Evolutionary conservation across 805 yeast genomes (phyloP).

Genomic region (Candida coquimbonensis): DNA sequence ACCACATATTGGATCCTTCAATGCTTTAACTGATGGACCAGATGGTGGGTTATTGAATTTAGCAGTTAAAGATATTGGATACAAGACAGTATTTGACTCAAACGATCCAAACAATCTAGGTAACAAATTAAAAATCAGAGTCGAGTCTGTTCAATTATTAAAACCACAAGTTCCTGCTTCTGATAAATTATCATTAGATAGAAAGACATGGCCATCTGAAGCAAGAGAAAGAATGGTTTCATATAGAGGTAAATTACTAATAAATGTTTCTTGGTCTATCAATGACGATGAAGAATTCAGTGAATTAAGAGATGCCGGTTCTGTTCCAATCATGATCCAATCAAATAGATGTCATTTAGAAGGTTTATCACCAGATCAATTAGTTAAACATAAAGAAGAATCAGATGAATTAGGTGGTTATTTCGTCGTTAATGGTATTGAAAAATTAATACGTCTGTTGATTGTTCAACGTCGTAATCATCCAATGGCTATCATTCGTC

Average conservation of each 20-base stretch:
- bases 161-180: constrained; percentile 70
- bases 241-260: constrained; percentile 69
- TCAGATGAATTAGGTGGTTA: constrained; percentile 96
- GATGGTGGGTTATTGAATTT: constrained; percentile 78
- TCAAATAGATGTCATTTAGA: constrained; percentile 90
- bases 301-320: constrained; percentile 88
- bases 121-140: constrained; percentile 76
- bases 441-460: constrained; percentile 92
- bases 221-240: constrained; percentile 85
- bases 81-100: constrained; percentile 78
- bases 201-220: constrained; percentile 78
- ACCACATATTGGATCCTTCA: constrained; percentile 94
- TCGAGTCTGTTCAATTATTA: constrained; percentile 83
- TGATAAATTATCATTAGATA: constrained; percentile 70
- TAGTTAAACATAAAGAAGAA: constrained; percentile 79
- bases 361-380: constrained; percentile 71
- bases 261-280: constrained; percentile 79
- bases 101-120: constrained; percentile 63
- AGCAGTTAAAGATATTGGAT: constrained; percentile 85
- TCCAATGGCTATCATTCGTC: constrained; percentile 96
- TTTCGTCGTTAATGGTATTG: constrained; percentile 90
- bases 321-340: constrained; percentile 83
- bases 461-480: constrained; percentile 97
- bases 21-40: constrained; percentile 87
- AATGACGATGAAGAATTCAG: constrained; percentile 78